Evolutionary conservation across 345 rosid genomes (phyloP), one percentile per base, ranked within the genome.

Genomic region (Turritis glabra): DNA sequence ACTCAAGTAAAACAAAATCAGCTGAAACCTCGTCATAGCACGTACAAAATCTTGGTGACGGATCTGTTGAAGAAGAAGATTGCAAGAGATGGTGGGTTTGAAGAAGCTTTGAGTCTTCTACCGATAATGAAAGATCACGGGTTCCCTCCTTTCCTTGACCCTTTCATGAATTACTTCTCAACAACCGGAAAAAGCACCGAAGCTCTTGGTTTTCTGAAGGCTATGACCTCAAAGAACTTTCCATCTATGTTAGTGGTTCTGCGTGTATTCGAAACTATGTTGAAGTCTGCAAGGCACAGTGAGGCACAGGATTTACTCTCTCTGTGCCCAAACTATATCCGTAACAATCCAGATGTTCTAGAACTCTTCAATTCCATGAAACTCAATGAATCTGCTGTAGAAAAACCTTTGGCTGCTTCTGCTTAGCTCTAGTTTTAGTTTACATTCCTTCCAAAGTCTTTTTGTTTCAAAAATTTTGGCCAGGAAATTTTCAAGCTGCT

Each of bases 251-350:
- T 91, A 22, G 86, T 89, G 75, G 91, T 84, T 77, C 77, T 88
- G 35, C 81, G 78, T 46, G 55, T 89, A 54, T 90, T 95, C 12
- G 83, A 87, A 83, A 87, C 88, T 30, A 79, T 85, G 79, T 67
- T 87, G 76, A 83, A 86, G 79, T 85, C 89, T 65, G 80, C 85
- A 44, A 90, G 91, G 84, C 88, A 74, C 37, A 74, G 73, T 15
- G 86, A 82, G 76, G 97, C 97, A 43, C 98, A 88, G 29, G 94
- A 90, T 80, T 78, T 90, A 55, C 80, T 95, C 75, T 80, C 89
- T 27, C 73, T 82, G 58, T 90, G 92, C 75, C 97, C 96, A 11
- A 72, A 76, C 37, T 75, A 76, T 68, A 69, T 92, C 74, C 94
- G 96, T 25, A 84, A 85, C 82, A 80, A 85, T 81, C 86, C 94